A percentile compares a stretch with the other conserved stretches of the same genome.
These are phyloP conservation scores for Pseudozyma tsukubaensis DNA, from an alignment of 1,284 basidiomycete genomes.

Conservation along the genomic window DNA sequence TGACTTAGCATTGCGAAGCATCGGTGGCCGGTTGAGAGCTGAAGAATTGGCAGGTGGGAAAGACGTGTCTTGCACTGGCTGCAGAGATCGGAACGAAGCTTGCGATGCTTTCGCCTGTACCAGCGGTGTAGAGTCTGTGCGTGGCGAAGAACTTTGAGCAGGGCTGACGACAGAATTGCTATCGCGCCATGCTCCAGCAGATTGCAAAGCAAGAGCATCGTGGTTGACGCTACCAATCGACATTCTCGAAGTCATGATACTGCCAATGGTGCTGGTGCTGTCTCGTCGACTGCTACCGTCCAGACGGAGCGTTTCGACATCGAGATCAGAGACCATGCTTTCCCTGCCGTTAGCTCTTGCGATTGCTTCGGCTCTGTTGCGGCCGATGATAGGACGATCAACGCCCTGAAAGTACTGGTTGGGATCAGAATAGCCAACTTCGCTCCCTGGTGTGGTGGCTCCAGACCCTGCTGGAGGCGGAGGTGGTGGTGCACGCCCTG, in stretches of 20 bases:
- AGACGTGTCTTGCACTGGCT: constrained; percentile 18
- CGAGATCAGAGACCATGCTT: constrained; percentile 62
- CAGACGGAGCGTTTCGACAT: constrained; percentile 62
- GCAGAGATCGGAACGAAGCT: constrained; percentile 28
- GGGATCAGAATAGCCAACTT: constrained; percentile 48
- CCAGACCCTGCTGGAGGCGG: constrained; percentile 40
- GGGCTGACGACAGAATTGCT: neutral
- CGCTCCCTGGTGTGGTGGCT: constrained; percentile 5
- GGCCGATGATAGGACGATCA: constrained; percentile 48
- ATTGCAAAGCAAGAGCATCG: constrained; percentile 19
- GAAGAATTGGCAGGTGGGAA: neutral
- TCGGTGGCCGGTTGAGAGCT: constrained; percentile 4
- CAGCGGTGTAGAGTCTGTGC: neutral
- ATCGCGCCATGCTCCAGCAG: constrained; percentile 16
- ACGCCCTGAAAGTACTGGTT: constrained; percentile 45
- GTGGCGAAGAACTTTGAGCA: neutral
- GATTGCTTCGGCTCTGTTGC: constrained; percentile 54
- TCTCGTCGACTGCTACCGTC: constrained; percentile 58
- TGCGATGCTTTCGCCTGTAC: constrained; percentile 29
- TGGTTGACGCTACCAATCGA: constrained; percentile 44
- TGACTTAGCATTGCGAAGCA: constrained; percentile 40
- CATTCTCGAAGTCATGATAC: constrained; percentile 45
- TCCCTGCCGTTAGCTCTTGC: constrained; percentile 54
- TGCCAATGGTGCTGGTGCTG: constrained; percentile 56
- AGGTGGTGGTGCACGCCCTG: constrained; percentile 55